These are phyloP conservation scores for Cyanidiococcus yangmingshanensis DNA, from an alignment of 23 red algal genomes.

Conservation along the genomic window DNA sequence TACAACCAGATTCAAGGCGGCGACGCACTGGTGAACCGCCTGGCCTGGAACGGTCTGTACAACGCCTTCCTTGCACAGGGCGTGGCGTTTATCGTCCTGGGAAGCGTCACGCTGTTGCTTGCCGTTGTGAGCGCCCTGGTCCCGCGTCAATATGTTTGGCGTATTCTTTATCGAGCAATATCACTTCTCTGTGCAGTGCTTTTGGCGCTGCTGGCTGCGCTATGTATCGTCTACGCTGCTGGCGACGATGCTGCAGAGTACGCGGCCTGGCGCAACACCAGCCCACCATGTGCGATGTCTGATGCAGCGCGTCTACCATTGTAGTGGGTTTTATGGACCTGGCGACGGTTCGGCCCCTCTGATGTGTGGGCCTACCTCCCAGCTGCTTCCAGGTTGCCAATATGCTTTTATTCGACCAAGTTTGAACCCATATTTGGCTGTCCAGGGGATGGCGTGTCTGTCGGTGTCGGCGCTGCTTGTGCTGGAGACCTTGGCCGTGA, in stretches of 20 bases:
- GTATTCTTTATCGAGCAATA: not conserved
- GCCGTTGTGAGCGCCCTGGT: not conserved
- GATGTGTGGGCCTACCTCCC: not conserved
- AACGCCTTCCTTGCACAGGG: not conserved
- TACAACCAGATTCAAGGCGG: not conserved
- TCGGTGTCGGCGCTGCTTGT: slow-evolving; percentile 1
- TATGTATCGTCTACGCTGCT: slow-evolving; percentile 10
- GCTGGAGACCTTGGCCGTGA: not conserved
- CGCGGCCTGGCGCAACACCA: not conserved
- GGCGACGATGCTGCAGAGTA: not conserved
- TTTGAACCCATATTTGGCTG: slow-evolving; percentile 7
- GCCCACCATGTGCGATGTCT: not conserved
- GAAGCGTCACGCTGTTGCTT: not conserved
- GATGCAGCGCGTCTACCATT: not conserved
- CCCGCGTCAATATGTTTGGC: not conserved
- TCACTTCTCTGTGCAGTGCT: not conserved
- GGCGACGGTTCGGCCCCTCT: not conserved
- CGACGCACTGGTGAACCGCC: not conserved
- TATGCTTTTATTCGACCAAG: not conserved
- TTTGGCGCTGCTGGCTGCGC: slow-evolving; percentile 10
- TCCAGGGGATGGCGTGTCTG: slow-evolving; percentile 14
- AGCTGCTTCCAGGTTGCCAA: not conserved
- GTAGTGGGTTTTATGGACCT: not conserved
- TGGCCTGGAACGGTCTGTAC: slow-evolving; percentile 19
- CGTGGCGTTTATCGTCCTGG: not conserved